These are phyloP conservation scores for Suillus fuscotomentosus DNA, from an alignment of 768 basidiomycete species.

Conservation along the genomic window DNA sequence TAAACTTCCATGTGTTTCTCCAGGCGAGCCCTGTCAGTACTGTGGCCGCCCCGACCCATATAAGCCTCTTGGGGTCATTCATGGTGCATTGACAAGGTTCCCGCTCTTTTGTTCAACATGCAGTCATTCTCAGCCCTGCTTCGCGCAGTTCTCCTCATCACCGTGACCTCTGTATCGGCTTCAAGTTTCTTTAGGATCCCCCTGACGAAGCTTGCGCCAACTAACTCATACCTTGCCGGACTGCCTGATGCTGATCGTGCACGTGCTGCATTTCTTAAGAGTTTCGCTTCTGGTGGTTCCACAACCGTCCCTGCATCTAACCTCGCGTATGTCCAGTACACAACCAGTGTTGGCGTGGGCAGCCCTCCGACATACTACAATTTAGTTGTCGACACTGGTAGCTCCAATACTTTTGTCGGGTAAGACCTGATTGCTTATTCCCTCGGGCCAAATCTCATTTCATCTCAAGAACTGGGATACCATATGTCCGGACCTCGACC, in stretches of 20 bases:
- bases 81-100: too few relatives aligned
- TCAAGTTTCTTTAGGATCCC: slow-evolving; percentile 1
- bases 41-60: too few relatives aligned
- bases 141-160: background rate
- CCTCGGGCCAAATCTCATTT: background rate
- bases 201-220: background rate
- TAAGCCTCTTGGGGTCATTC: too few relatives aligned
- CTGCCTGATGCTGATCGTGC: slow-evolving; percentile 3
- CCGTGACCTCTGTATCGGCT: background rate
- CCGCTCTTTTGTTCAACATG: background rate
- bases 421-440: background rate
- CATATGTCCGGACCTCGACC: slow-evolving; percentile 13
- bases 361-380: slow-evolving; percentile 14
- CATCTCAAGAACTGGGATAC: slow-evolving; percentile 7
- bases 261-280: slow-evolving; percentile 1
- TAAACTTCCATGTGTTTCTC: too few relatives aligned
- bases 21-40: too few relatives aligned
- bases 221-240: background rate
- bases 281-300: background rate
- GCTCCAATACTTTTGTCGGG: slow-evolving; percentile 26
- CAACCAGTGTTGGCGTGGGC: slow-evolving; percentile 16
- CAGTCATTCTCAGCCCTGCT: background rate
- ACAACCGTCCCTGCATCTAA: slow-evolving; percentile 6
- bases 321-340: slow-evolving; percentile 11
- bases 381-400: slow-evolving; percentile 23